Evolutionary conservation across 139 green algal species (phyloP).

Genomic region (Ettlia oleoabundans): DNA sequence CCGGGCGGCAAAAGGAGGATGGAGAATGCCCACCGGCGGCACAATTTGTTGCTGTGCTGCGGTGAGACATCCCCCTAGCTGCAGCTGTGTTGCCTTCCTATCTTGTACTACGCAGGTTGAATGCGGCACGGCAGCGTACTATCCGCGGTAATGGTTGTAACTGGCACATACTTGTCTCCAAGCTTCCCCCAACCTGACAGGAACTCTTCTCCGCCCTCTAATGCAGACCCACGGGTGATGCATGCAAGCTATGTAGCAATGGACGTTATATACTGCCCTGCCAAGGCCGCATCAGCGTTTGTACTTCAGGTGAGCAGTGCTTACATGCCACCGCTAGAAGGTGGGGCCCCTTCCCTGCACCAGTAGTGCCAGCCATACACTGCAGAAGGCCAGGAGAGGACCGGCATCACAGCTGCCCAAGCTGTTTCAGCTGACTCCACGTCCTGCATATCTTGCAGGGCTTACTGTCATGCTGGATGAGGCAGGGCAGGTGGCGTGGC

Average conservation of each 20-base stretch:
- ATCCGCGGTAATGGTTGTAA: no score
- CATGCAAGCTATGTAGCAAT: neutral
- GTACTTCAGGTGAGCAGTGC: neutral
- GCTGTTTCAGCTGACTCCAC: no score
- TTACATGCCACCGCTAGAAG: neutral
- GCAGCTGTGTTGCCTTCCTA: no score
- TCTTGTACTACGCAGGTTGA: no score
- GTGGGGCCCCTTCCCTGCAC: neutral
- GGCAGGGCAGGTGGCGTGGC: neutral
- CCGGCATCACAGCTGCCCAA: neutral
- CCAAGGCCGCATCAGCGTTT: neutral
- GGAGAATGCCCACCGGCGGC: neutral
- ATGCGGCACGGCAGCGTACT: no score
- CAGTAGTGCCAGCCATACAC: no score
- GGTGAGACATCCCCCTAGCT: conserved; percentile 1
- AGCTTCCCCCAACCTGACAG: no score
- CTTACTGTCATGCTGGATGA: conserved; percentile 5
- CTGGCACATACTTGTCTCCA: no score
- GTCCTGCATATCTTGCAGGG: no score
- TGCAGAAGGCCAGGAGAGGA: no score
- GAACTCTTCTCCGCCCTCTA: no score
- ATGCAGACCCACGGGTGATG: conserved; percentile 14
- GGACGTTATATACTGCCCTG: conserved; percentile 21
- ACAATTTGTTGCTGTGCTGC: neutral
- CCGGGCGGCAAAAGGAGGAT: neutral